Evolutionary conservation across 371 early-diverging fungal genomes (phyloP).

Genomic region (Haplosporangium sp.): DNA sequence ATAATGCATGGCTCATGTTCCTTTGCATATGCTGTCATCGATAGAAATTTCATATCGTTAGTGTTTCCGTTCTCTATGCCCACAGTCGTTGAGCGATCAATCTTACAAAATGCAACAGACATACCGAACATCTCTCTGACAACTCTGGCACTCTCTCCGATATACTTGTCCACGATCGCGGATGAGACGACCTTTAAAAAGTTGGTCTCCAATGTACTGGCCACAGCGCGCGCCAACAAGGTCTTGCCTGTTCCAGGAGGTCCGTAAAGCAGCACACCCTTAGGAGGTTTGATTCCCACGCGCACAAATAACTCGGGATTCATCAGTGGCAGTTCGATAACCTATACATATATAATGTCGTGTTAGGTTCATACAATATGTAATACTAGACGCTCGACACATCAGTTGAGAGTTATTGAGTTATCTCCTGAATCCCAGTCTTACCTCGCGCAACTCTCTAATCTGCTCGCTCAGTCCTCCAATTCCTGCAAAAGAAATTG

Average conservation of each 20-base stretch:
- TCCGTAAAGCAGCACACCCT: conserved; percentile 99
- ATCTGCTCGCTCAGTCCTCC: conserved; percentile 99
- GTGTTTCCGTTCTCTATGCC: no score
- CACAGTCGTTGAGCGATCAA: no score
- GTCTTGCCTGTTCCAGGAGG: conserved; percentile 99
- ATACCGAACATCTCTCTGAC: conserved; percentile 99
- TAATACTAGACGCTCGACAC: no score
- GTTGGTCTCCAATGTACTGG: conserved; percentile 99
- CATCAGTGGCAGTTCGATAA: conserved; percentile 98
- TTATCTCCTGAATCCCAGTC: neutral
- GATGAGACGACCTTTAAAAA: conserved; percentile 99
- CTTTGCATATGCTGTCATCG: no score
- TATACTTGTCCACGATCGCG: conserved; percentile 99
- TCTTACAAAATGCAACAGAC: conserved; percentile 88
- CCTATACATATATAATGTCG: conserved; percentile 55
- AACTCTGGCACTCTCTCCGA: conserved; percentile 99
- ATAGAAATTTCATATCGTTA: no score
- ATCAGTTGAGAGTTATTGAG: no score
- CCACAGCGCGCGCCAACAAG: conserved; percentile 99
- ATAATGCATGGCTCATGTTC: conserved; percentile 95
- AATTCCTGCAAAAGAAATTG: conserved; percentile 96
- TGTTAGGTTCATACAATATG: neutral
- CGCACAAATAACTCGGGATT: conserved; percentile 99
- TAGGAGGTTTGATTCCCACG: conserved; percentile 99
- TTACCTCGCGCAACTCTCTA: conserved; percentile 96